These are phyloP conservation scores for Amaranthus hypochondriacus DNA, from an alignment of 148 eudicot genomes.

Conservation along the genomic window DNA sequence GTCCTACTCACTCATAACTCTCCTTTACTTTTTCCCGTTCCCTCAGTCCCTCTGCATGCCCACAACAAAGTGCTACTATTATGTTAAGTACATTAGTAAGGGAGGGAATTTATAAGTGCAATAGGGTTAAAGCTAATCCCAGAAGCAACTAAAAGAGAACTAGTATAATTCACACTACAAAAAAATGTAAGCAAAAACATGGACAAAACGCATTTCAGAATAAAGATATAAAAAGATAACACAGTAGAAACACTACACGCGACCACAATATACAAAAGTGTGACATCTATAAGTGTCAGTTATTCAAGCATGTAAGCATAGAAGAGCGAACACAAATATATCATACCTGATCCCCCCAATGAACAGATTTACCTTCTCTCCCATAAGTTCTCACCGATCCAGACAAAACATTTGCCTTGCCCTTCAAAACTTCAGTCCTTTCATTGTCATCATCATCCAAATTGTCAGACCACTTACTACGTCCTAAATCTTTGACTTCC, in stretches of 20 bases:
- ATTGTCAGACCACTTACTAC: slow-evolving; percentile 90
- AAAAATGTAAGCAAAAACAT: background rate
- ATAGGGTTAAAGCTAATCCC: background rate
- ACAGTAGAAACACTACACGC: background rate
- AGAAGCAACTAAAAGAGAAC: background rate
- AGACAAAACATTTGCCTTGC: slow-evolving; percentile 45
- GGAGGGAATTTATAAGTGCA: background rate
- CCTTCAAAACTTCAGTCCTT: slow-evolving; percentile 30
- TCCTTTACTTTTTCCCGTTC: background rate
- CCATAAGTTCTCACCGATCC: slow-evolving; percentile 50
- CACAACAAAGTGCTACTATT: no score
- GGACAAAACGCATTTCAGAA: slow-evolving; percentile 1
- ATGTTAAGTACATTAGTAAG: no score
- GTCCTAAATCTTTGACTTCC: slow-evolving; percentile 78
- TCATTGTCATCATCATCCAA: slow-evolving; percentile 58
- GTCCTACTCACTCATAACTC: no score
- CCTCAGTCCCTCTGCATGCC: no score
- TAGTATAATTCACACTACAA: no score
- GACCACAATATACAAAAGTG: background rate
- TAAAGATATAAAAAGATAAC: background rate
- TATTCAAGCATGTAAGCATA: background rate
- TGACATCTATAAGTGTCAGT: background rate
- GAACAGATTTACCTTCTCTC: slow-evolving; percentile 88
- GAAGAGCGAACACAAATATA: slow-evolving; percentile 13
- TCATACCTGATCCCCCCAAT: slow-evolving; percentile 94